Evolutionary conservation across 495 filamentous ascomycete genomes (phyloP), one percentile per base, ranked within the genome.

Genomic region (Penicillium turbatum): DNA sequence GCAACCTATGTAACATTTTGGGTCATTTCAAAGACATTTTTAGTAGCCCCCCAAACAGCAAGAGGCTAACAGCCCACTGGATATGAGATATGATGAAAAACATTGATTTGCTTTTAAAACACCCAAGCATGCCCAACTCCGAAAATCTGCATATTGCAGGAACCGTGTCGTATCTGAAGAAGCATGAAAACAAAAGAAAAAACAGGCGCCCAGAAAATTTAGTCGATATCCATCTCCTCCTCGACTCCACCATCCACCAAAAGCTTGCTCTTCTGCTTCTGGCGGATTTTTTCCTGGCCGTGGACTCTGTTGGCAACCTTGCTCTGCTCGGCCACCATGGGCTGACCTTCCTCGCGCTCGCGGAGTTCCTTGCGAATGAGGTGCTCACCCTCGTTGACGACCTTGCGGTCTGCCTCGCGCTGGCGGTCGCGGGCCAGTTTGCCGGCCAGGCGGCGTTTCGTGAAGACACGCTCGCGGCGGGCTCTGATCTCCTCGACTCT

Each of bases 321-420:
- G 60, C 51, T 72, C 61, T 64, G 49, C 53, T 75, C 72, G 55
- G 56, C 48, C 13, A 63, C 67, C 69, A 78, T 68, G 47, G 72
- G 65, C 57, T 67, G 65, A 27, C 68, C 68, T 60, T 72, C 76
- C 50, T 74, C 68, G 56, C 67, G 70, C 51, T 73, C 70, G 54
- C 72, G 71, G 55, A 76, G 67, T 47, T 78, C 73, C 69, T 74
- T 75, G 64, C 71, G 72, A 34, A 78, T 71, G 60, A 98, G 78
- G 73, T 97, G 95, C 76, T 89, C 86, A 71, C 96, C 90, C 79
- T 89, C 82, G 58, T 84, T 87, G 51, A 98, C 92, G 54, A 97
- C 78, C 79, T 89, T 92, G 69, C 88, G 77, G 72, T 96, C 86
- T 48, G 78, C 77, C 64, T 84, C 87, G 67, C 69, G 70, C 62